Evolutionary conservation across 2,329 filamentous ascomycete genomes (phyloP).

Genomic region (Fusarium burgessii): DNA sequence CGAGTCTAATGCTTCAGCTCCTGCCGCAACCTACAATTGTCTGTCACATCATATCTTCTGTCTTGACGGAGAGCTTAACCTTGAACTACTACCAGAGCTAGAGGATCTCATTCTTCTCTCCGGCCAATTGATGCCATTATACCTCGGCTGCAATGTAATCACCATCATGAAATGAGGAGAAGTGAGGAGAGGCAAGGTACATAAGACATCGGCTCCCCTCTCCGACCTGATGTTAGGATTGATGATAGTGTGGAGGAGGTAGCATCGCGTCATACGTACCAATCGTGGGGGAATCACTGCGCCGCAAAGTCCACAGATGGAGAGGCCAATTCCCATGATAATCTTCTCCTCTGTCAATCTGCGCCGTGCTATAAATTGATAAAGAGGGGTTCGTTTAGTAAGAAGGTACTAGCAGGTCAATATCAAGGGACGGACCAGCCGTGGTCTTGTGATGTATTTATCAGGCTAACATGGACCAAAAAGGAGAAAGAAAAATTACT

Average conservation of each 20-base stretch:
- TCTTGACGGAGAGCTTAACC: slow-evolving; percentile 4
- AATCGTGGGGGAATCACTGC: slow-evolving; percentile 44
- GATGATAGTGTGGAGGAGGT: slow-evolving; percentile 31
- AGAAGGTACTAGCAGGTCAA: slow-evolving; percentile 24
- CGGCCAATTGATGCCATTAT: slow-evolving; percentile 3
- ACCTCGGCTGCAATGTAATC: slow-evolving; percentile 22
- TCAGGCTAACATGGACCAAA: slow-evolving; percentile 32
- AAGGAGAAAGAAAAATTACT: slow-evolving; percentile 26
- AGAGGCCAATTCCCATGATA: slow-evolving; percentile 3
- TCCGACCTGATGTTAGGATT: slow-evolving; percentile 24
- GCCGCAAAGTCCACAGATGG: slow-evolving; percentile 12
- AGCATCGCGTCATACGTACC: slow-evolving; percentile 42
- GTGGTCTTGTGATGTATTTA: slow-evolving; percentile 45
- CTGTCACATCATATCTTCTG: not conserved
- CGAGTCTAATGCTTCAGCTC: not conserved
- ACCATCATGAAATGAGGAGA: slow-evolving; percentile 2
- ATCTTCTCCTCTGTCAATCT: not conserved
- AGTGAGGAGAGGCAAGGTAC: slow-evolving; percentile 19
- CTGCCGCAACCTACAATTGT: not conserved
- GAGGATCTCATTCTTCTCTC: not conserved
- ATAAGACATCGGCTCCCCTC: slow-evolving; percentile 32
- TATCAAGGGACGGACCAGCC: slow-evolving; percentile 39
- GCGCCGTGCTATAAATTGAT: slow-evolving; percentile 3
- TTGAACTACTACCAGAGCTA: not conserved
- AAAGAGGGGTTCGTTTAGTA: slow-evolving; percentile 43